These are phyloP conservation scores for Fusarium marasasianum DNA, from an alignment of 2,329 filamentous ascomycete genomes.

Conservation along the genomic window DNA sequence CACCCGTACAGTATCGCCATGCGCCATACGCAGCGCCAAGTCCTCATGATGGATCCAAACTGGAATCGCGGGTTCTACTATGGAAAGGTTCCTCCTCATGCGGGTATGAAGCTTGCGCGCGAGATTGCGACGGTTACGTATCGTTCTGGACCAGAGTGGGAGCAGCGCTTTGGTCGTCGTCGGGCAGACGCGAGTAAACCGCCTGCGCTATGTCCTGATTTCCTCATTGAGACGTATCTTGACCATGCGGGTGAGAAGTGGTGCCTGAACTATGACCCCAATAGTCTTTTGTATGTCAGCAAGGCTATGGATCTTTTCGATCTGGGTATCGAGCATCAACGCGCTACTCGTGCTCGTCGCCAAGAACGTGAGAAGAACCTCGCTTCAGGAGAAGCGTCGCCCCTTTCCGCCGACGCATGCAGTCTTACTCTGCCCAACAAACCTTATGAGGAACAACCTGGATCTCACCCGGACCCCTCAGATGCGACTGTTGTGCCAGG, in stretches of 20 bases:
- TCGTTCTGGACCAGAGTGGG: constrained; percentile 96
- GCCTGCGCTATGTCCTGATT: constrained; percentile 95
- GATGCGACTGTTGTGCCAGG: constrained; percentile 41
- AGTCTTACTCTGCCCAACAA: constrained; percentile 82
- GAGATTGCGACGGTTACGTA: constrained; percentile 99
- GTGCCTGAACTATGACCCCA: constrained; percentile 94
- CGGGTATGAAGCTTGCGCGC: constrained; percentile 96
- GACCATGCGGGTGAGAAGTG: constrained; percentile 99
- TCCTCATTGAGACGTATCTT: constrained; percentile 96
- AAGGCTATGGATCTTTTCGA: constrained; percentile 99
- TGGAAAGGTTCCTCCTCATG: constrained; percentile 85
- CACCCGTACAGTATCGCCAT: constrained; percentile 99
- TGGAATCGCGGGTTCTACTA: constrained; percentile 98
- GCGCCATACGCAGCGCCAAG: constrained; percentile 96
- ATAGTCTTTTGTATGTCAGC: constrained; percentile 93
- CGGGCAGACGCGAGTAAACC: constrained; percentile 87
- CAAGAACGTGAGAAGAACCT: constrained; percentile 68
- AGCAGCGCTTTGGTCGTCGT: constrained; percentile 88
- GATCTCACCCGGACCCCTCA: constrained; percentile 51
- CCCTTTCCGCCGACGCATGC: constrained; percentile 61
- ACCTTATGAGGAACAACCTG: constrained; percentile 86
- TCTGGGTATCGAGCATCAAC: constrained; percentile 77
- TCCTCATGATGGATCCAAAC: constrained; percentile 98
- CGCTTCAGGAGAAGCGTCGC: constrained; percentile 61
- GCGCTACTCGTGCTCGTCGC: constrained; percentile 69